Evolutionary conservation across 306 rosid genomes (phyloP).

Genomic region (Dicorynia guianensis): DNA sequence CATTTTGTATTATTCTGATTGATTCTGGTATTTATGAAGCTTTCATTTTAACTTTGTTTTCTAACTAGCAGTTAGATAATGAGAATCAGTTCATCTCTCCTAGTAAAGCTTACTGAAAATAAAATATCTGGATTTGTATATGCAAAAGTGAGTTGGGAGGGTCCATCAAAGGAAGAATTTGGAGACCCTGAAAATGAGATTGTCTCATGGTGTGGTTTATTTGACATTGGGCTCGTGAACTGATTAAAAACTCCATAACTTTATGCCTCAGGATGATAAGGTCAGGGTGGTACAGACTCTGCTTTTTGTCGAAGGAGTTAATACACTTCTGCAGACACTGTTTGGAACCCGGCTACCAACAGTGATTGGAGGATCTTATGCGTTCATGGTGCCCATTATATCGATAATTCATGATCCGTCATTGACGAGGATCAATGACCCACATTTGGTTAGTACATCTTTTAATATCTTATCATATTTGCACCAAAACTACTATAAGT

Average conservation of each 20-base stretch:
- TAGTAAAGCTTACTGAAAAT: slow-evolving; percentile 1
- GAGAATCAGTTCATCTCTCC: neutral
- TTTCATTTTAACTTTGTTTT: slow-evolving; percentile 6
- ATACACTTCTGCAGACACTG: slow-evolving; percentile 93
- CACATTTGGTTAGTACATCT: slow-evolving; percentile 70
- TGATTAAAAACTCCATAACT: slow-evolving; percentile 28
- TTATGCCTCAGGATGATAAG: slow-evolving; percentile 80
- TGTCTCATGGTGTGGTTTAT: slow-evolving; percentile 12
- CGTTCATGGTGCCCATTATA: slow-evolving; percentile 95
- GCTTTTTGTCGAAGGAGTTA: slow-evolving; percentile 91
- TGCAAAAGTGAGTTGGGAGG: slow-evolving; percentile 37
- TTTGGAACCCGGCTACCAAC: slow-evolving; percentile 98
- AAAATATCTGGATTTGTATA: slow-evolving; percentile 8
- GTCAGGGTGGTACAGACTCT: slow-evolving; percentile 95
- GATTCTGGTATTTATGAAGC: slow-evolving; percentile 6
- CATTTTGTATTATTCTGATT: slow-evolving; percentile 16
- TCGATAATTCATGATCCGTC: slow-evolving; percentile 87
- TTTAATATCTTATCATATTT: slow-evolving; percentile 17
- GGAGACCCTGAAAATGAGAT: slow-evolving; percentile 32
- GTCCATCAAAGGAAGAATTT: slow-evolving; percentile 29
- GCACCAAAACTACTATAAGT: slow-evolving; percentile 14
- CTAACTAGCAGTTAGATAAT: neutral
- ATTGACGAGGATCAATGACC: slow-evolving; percentile 67
- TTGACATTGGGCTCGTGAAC: slow-evolving; percentile 29
- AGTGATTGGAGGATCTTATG: slow-evolving; percentile 95